A percentile compares a stretch with the other conserved stretches of the same genome.
Conservation (phyloP, 2,329 filamentous ascomycete species). For the Ophiostoma sp. region DNA sequence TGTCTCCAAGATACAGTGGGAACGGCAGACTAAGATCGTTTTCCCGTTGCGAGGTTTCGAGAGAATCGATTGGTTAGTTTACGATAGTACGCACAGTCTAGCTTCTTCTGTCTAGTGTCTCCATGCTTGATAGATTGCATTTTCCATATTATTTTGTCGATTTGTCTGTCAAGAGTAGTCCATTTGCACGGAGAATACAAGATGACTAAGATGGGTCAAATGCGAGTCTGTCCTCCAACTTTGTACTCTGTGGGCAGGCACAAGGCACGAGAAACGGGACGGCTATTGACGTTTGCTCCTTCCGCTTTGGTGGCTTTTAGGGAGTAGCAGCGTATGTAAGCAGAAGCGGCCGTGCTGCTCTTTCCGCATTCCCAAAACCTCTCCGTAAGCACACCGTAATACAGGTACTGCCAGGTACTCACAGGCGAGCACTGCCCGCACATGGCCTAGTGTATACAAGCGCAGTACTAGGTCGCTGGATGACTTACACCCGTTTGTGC, state of each 20-base stretch:
- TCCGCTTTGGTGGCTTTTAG: background rate
- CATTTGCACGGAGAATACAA: background rate
- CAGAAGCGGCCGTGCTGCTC: background rate
- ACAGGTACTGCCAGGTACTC: background rate
- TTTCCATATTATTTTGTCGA: no score
- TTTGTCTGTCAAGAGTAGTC: background rate
- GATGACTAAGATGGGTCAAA: background rate
- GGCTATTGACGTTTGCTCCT: constrained; percentile 2
- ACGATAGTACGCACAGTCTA: constrained; percentile 15
- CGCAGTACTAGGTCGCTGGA: background rate
- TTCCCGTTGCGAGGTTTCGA: background rate
- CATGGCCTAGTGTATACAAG: background rate
- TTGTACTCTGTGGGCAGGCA: background rate
- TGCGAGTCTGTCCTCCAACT: no score
- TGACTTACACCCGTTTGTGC: constrained; percentile 4
- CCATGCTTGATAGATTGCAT: background rate
- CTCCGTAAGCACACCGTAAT: no score
- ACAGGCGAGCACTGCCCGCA: background rate
- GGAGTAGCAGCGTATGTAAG: background rate
- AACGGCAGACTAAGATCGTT: constrained; percentile 10
- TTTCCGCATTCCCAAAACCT: no score
- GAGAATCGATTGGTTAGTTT: constrained; percentile 20
- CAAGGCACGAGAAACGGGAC: background rate
- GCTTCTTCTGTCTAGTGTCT: background rate
- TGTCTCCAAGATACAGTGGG: constrained; percentile 3